Conservation (phyloP, 371 early-diverging fungal genomes). For the Fennellomyces sp. region DNA sequence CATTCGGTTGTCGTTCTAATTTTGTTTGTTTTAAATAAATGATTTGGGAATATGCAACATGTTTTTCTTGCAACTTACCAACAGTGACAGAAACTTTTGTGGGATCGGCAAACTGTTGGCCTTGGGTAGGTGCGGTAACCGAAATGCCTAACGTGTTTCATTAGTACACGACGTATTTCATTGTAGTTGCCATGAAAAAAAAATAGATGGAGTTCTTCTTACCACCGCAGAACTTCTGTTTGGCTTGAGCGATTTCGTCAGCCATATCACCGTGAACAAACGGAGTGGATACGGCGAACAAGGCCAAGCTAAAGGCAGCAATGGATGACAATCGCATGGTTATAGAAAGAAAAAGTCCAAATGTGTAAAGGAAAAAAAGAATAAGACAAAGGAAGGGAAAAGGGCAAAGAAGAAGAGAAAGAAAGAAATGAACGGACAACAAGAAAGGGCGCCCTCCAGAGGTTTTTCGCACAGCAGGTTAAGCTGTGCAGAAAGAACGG, state of each 20-base stretch:
- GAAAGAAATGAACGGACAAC: background rate
- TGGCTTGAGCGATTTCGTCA: slow-evolving; percentile 20
- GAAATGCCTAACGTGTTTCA: slow-evolving; percentile 6
- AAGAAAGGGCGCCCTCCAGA: background rate
- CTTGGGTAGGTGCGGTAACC: slow-evolving; percentile 20
- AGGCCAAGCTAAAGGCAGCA: background rate
- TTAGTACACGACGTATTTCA: too few species aligned
- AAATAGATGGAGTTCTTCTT: background rate
- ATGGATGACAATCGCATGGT: slow-evolving; percentile 20
- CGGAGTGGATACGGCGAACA: slow-evolving; percentile 11
- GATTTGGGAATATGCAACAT: background rate
- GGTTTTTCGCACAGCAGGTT: too few species aligned
- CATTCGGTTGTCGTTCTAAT: slow-evolving; percentile 18
- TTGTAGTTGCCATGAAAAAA: background rate
- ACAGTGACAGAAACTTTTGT: slow-evolving; percentile 20
- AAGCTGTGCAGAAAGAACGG: background rate
- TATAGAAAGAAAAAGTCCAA: background rate
- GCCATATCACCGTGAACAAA: slow-evolving; percentile 8
- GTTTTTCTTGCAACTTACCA: slow-evolving; percentile 26
- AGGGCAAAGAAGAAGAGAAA: slow-evolving; percentile 3
- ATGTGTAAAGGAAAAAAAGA: slow-evolving; percentile 4
- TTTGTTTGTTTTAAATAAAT: background rate
- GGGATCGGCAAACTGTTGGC: slow-evolving; percentile 20
- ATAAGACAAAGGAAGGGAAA: slow-evolving; percentile 3
- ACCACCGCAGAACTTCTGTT: slow-evolving; percentile 27